Percentiles rank a stretch among this genome's conserved stretches.
Conservation (phyloP, 352 stramenopile genomes). For the Pythium myriotylum region DNA sequence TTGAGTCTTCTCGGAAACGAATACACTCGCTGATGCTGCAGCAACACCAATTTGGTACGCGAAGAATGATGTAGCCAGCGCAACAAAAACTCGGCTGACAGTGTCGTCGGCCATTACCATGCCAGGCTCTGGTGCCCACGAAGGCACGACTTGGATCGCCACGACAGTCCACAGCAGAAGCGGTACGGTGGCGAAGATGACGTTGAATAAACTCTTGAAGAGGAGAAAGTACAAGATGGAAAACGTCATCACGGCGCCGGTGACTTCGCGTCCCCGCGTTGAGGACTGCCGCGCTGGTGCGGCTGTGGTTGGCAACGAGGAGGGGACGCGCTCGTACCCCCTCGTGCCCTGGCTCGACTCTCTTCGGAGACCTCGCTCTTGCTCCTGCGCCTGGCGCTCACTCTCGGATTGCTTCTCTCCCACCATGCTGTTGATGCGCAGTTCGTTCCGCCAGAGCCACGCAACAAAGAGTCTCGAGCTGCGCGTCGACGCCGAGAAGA, state of each 20-base stretch:
- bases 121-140: neutral
- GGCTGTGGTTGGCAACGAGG: constrained; percentile 4
- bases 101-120: constrained; percentile 19
- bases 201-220: constrained; percentile 65
- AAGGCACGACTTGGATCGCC: constrained; percentile 43
- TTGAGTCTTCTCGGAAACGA: constrained; percentile 52
- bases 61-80: constrained; percentile 59
- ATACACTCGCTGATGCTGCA: constrained; percentile 39
- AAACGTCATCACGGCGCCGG: constrained; percentile 57
- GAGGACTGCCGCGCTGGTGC: constrained; percentile 2
- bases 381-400: constrained; percentile 12
- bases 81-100: constrained; percentile 37
- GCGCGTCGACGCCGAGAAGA: constrained; percentile 40
- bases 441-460: constrained; percentile 60
- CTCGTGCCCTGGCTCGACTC: constrained; percentile 1
- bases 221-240: constrained; percentile 73
- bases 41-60: constrained; percentile 62
- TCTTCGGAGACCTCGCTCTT: constrained; percentile 9
- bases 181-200: constrained; percentile 55
- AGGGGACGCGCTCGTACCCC: neutral
- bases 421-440: constrained; percentile 46
- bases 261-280: constrained; percentile 46
- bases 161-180: constrained; percentile 49
- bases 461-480: constrained; percentile 46
- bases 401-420: constrained; percentile 29